Evolutionary conservation across 2,329 filamentous ascomycete genomes (phyloP).

Genomic region (Botrytis pseudocinerea): DNA sequence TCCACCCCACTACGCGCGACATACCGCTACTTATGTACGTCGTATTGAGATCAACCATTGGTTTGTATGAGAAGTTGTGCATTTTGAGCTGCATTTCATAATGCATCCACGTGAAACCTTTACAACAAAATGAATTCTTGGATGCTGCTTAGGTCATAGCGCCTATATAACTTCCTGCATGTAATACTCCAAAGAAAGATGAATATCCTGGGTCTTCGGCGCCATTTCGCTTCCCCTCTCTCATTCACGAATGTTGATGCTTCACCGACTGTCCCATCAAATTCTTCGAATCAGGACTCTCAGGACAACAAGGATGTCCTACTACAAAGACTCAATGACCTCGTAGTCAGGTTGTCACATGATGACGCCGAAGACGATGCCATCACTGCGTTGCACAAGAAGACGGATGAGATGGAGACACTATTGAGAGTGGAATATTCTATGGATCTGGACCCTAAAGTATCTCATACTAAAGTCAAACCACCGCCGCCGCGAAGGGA

Average conservation of each 20-base stretch:
- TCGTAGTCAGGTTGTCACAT: conserved; percentile 40
- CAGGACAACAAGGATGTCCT: conserved; percentile 41
- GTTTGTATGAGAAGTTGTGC: conserved; percentile 17
- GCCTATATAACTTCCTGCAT: conserved; percentile 18
- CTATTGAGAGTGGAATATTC: conserved; percentile 30
- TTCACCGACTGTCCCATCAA: conserved; percentile 10
- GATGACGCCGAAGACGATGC: conserved; percentile 37
- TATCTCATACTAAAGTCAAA: conserved; percentile 8
- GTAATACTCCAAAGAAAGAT: conserved; percentile 15
- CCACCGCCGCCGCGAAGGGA: conserved; percentile 23
- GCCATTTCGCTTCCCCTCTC: conserved; percentile 34
- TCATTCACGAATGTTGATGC: conserved; percentile 5
- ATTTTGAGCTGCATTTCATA: conserved; percentile 10
- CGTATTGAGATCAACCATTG: conserved; percentile 13
- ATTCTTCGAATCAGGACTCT: conserved; percentile 27
- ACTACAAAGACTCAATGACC: conserved; percentile 40
- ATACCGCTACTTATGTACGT: conserved; percentile 4
- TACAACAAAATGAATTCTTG: conserved; percentile 16
- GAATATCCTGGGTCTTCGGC: conserved; percentile 29
- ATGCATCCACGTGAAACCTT: conserved; percentile 20
- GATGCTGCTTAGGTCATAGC: conserved; percentile 16
- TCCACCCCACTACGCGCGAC: conserved; percentile 10
- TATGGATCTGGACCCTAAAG: conserved; percentile 20
- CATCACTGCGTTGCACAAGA: conserved; percentile 40
- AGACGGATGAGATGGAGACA: conserved; percentile 45